Evolutionary conservation across 139 green algal genomes (phyloP), one percentile per base, ranked within the genome.

Genomic region (Closterium sp.): DNA sequence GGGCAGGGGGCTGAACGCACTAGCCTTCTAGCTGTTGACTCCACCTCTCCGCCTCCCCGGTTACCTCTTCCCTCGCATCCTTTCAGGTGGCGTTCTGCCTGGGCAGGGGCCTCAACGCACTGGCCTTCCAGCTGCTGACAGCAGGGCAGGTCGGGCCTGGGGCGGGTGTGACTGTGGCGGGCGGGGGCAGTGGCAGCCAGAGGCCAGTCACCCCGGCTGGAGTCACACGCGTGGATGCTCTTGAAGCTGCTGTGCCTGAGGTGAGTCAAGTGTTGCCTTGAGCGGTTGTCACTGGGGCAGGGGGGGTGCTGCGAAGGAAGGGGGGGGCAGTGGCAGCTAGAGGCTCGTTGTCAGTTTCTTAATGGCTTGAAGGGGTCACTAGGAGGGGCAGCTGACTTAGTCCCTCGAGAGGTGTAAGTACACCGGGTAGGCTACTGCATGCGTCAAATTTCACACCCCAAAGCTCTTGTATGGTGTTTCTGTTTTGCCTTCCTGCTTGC

Each of bases 111-210:
- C 31, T 91, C 2, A 38, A 91, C 27, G 31, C 32, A 2, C 30
- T 91, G 4, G 21, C 30, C 30, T 91, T 91, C 31, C 89, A 91
- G 31, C 32, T 91, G 89, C 50, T 73, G 9, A 73, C 50, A 73
- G 50, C 50, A 73, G 50, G 13, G 50, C 50, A 73, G 50, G 13
- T 73, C 24, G 50, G 50, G 50, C 50, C 50, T 73, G 50, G 50
- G 50, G 50, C 50, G 17, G 50, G 50, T 22, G 50, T 73, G 13
- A 73, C 50, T 73, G 50, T 73, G 50, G 50, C 50, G 13, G 50
- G 50, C 13, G 50, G 50, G 50, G 50, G 50, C 13, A 22, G 50
- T 73, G 50, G 50, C 50, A 73, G 50, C 9, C 50, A 73, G 50
- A 73, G 50, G 50, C 50, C 50, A 9, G 50, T 73, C 50, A 73